Evolutionary conservation across 768 basidiomycete genomes (phyloP).

Genomic region (Lactarius hatsudake): DNA sequence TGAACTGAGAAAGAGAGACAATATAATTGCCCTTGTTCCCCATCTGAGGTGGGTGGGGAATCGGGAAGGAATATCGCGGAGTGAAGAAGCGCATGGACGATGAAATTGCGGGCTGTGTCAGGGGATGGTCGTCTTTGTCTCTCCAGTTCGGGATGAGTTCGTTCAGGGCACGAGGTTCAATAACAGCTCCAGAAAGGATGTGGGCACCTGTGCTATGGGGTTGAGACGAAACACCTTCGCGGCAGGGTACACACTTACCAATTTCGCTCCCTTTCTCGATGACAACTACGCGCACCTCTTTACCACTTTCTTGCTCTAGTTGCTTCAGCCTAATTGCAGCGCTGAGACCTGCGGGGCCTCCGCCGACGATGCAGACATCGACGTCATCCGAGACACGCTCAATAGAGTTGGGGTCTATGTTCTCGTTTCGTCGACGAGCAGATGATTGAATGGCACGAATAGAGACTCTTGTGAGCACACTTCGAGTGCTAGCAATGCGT

Average conservation of each 20-base stretch:
- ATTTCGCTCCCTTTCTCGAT: constrained; percentile 94
- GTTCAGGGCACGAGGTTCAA: constrained; percentile 88
- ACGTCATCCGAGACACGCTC: constrained; percentile 89
- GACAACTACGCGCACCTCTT: constrained; percentile 86
- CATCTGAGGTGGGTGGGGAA: constrained; percentile 98
- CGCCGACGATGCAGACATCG: constrained; percentile 97
- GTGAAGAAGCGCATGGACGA: constrained; percentile 89
- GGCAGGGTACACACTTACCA: constrained; percentile 52
- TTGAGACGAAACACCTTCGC: neutral
- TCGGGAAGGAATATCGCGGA: constrained; percentile 59
- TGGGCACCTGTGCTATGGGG: constrained; percentile 64
- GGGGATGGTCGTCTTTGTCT: constrained; percentile 62
- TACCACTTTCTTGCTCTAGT: constrained; percentile 74
- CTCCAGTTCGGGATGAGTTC: constrained; percentile 90
- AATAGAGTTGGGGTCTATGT: constrained; percentile 55
- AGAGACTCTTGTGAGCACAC: constrained; percentile 3
- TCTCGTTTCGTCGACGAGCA: constrained; percentile 33
- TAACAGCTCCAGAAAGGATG: constrained; percentile 92
- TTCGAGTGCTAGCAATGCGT: constrained; percentile 5
- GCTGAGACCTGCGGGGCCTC: constrained; percentile 90
- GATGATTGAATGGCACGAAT: constrained; percentile 32
- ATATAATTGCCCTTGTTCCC: constrained; percentile 92
- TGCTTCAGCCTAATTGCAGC: constrained; percentile 97
- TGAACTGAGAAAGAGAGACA: constrained; percentile 82
- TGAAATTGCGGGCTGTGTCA: constrained; percentile 74